These are phyloP conservation scores for Phragmites australis DNA, from an alignment of 176 grass and related monocot species.

Conservation along the genomic window DNA sequence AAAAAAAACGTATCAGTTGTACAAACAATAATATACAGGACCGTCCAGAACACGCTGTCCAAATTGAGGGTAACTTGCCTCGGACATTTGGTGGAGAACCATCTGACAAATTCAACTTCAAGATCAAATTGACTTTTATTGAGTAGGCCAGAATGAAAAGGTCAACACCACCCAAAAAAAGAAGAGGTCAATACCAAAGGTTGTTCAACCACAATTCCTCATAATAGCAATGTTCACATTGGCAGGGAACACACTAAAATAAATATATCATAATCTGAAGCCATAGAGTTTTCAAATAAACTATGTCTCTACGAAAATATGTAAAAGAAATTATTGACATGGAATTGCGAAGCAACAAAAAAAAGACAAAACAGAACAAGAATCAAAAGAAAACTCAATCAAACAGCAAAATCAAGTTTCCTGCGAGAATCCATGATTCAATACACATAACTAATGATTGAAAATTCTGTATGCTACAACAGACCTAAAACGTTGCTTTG, in stretches of 20 bases:
- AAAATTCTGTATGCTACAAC: not conserved
- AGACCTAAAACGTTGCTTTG: not conserved
- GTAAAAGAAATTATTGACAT: not conserved
- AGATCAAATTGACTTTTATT: not conserved
- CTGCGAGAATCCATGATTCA: not conserved
- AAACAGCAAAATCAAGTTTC: slow-evolving; percentile 10
- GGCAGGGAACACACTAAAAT: not conserved
- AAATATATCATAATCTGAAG: not conserved
- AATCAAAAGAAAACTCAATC: not conserved
- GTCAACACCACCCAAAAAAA: too few species aligned
- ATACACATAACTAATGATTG: not conserved
- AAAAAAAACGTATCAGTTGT: not conserved
- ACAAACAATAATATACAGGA: not conserved
- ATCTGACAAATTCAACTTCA: not conserved
- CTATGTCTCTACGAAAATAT: not conserved
- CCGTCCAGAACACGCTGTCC: not conserved
- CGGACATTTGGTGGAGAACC: not conserved
- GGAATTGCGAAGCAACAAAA: not conserved
- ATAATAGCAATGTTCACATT: not conserved
- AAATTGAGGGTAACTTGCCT: not conserved
- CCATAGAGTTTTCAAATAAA: not conserved
- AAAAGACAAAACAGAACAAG: not conserved
- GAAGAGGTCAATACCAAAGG: not conserved
- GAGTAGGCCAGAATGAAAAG: not conserved
- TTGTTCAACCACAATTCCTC: slow-evolving; percentile 11